Evolutionary conservation across 208 protist genomes (phyloP).

Genomic region (Tetramitus jugosus): DNA sequence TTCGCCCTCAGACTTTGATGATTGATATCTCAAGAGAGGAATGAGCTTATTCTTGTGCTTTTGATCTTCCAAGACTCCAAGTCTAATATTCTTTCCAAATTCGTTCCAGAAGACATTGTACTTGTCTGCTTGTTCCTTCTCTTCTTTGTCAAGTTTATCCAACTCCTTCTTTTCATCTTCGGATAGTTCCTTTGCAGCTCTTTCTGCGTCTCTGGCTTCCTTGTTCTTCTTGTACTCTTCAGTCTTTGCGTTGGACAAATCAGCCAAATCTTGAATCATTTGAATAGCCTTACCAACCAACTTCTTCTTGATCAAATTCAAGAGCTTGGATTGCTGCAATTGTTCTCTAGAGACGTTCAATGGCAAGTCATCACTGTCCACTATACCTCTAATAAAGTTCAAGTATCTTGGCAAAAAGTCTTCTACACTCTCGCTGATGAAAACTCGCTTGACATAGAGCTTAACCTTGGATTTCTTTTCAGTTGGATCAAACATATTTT

Average conservation of each 20-base stretch:
- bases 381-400: constrained; percentile 89
- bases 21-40: constrained; percentile 91
- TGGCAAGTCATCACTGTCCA: constrained; percentile 98
- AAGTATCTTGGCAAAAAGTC: constrained; percentile 89
- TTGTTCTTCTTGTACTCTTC: constrained; percentile 33
- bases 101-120: constrained; percentile 84
- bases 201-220: constrained; percentile 25
- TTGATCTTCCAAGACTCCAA: constrained; percentile 93
- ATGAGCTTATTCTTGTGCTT: constrained; percentile 85
- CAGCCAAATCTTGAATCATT: constrained; percentile 83
- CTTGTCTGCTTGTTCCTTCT: constrained; percentile 40
- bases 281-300: constrained; percentile 80
- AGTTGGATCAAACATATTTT: constrained; percentile 73
- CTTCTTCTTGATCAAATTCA: constrained; percentile 94
- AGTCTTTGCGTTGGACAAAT: constrained; percentile 52
- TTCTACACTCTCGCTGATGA: constrained; percentile 95
- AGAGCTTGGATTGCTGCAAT: constrained; percentile 91
- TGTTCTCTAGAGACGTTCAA: constrained; percentile 99
- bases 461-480: constrained; percentile 52
- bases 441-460: constrained; percentile 95
- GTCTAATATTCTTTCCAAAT: constrained; percentile 91
- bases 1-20: constrained; percentile 50
- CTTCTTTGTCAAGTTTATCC: constrained; percentile 33
- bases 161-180: constrained; percentile 34
- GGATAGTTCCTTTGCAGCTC: constrained; percentile 28